phyloP scores from a whole-genome alignment of 306 rosid genomes.

The Vigna angularis region DNA sequence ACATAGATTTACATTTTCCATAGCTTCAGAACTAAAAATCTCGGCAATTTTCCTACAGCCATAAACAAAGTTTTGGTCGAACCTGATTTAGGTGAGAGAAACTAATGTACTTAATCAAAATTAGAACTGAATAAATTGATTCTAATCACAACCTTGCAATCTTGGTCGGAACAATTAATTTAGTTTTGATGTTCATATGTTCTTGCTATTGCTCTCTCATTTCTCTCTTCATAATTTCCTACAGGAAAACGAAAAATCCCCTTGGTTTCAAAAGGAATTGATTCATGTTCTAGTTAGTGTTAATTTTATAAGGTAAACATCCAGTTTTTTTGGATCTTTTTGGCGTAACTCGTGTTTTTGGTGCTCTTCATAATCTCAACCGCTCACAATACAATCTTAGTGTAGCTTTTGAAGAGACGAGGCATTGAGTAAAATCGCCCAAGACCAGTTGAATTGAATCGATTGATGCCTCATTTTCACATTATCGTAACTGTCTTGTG shows the following conservation, averaged over 20 bases:
- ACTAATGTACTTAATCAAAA: constrained; percentile 41
- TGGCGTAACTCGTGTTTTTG: constrained; percentile 18
- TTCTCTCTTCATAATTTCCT: constrained; percentile 29
- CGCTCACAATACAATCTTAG: neutral
- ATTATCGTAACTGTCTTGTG: constrained; percentile 22
- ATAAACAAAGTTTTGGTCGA: too few relatives aligned
- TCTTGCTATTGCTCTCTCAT: constrained; percentile 37
- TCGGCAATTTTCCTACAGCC: constrained; percentile 15
- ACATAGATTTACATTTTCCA: constrained; percentile 50
- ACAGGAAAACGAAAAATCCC: constrained; percentile 39
- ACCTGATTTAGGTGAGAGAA: constrained; percentile 74
- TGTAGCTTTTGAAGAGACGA: neutral
- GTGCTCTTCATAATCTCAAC: constrained; percentile 21
- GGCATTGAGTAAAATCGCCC: neutral
- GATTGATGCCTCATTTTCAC: constrained; percentile 16
- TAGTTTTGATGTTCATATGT: constrained; percentile 37
- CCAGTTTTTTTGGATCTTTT: constrained; percentile 35
- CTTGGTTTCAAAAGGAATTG: neutral
- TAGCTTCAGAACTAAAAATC: constrained; percentile 42
- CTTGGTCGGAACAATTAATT: constrained; percentile 10
- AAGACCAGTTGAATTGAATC: neutral
- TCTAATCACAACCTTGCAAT: constrained; percentile 24
- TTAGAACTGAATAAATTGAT: constrained; percentile 34
- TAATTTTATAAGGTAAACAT: constrained; percentile 34
- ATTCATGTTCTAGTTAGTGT: constrained; percentile 4